These are phyloP conservation scores for Graphiopsis chlorocephala DNA, from an alignment of 2,329 filamentous ascomycete species.

Conservation along the genomic window DNA sequence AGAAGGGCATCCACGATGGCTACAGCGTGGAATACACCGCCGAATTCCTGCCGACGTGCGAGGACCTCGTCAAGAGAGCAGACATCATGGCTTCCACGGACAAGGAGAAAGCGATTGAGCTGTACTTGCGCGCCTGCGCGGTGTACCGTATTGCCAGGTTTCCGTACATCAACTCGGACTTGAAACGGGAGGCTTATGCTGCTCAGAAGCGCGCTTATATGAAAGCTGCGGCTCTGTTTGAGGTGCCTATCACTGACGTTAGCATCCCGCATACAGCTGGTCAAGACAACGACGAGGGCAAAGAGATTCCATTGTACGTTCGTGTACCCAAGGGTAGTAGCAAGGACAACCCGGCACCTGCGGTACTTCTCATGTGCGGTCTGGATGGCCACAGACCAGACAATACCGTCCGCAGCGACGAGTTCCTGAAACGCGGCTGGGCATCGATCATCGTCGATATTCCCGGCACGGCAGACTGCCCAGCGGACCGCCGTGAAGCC, in stretches of 20 bases:
- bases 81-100: slow-evolving; percentile 26
- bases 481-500: slow-evolving; percentile 61
- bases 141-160: slow-evolving; percentile 38
- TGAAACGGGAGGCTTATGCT: slow-evolving; percentile 35
- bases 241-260: slow-evolving; percentile 38
- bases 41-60: slow-evolving; percentile 37
- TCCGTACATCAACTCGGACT: slow-evolving; percentile 37
- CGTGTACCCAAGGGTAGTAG: slow-evolving; percentile 35
- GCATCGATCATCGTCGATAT: slow-evolving; percentile 61
- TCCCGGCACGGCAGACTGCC: slow-evolving; percentile 66
- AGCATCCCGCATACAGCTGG: slow-evolving; percentile 40
- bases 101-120: slow-evolving; percentile 29
- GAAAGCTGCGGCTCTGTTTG: slow-evolving; percentile 35
- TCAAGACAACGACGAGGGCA: slow-evolving; percentile 33
- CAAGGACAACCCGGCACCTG: slow-evolving; percentile 39
- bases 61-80: slow-evolving; percentile 32
- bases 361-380: slow-evolving; percentile 59
- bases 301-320: slow-evolving; percentile 40
- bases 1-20: slow-evolving; percentile 38
- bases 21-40: slow-evolving; percentile 38
- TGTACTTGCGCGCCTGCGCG: slow-evolving; percentile 37
- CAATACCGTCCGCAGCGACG: slow-evolving; percentile 59
- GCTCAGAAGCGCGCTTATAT: slow-evolving; percentile 39
- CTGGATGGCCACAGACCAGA: slow-evolving; percentile 63
- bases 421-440: slow-evolving; percentile 64